Evolutionary conservation across 2,329 filamentous ascomycete genomes (phyloP), one percentile per base, ranked within the genome.

Genomic region (Cytospora piceicola): DNA sequence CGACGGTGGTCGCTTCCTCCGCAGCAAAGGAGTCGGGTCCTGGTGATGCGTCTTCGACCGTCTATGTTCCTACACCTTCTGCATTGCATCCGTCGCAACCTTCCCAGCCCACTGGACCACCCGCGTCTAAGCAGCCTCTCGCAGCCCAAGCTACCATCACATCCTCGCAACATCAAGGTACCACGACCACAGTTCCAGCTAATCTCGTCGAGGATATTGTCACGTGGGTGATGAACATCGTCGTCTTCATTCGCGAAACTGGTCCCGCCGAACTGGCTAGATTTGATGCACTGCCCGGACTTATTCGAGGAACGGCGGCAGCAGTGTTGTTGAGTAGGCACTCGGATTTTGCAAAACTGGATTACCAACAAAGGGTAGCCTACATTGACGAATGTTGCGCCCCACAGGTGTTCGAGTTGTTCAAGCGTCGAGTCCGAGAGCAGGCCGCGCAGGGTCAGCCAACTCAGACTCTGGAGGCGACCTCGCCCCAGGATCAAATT

Each of bases 251-350:
- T 27, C 30, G 53, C 14, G 61, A 63, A 2, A n/a, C 30, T 2
- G 61, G 61, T 32, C 61, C 61, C 24, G 53, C 22, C 0, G 61
- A 63, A 3, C 20, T 63, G 17, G 30, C 61, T 1, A 39, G 12
- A 4, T 17, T 17, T 0, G 61, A 63, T 30, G 39, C 53, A 1
- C 15, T 63, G 2, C 61, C 61, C n/a, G 61, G 61, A 2, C 51
- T 63, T 7, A 63, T 63, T 14, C 54, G 61, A 51, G 61, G 61
- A 57, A 51, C 61, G 5, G 27, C 61, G 9, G 53, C 53, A 1
- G 61, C 61, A n/a, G 61, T 63, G 0, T 27, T 63, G 17, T 46
- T 57, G 4, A 32, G 29, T 20, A 63, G 51, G 24, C 39, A 63
- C 8, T 15, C 61, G 15, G 30, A 12, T 14, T 63, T 63, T 15